phyloP scores from a whole-genome alignment of 768 basidiomycete genomes.

The Mycena venus region DNA sequence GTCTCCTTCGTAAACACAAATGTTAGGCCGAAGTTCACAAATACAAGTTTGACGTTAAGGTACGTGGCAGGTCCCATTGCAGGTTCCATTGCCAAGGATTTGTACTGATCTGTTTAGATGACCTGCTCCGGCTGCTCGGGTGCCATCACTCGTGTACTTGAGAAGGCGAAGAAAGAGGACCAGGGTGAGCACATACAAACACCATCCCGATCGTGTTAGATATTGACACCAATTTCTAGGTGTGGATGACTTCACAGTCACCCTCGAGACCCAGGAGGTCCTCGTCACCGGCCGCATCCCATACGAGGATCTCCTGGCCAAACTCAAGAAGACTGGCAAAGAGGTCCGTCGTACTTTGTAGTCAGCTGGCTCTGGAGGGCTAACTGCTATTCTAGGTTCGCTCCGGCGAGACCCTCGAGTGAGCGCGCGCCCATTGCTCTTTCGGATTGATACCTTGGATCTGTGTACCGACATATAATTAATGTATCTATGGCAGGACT shows the following conservation, averaged over 20 bases:
- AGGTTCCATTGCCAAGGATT: background rate
- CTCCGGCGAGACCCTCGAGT: conserved; percentile 63
- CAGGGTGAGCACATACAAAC: conserved; percentile 42
- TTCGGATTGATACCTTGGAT: conserved; percentile 2
- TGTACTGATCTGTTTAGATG: conserved; percentile 66
- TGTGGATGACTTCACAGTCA: conserved; percentile 70
- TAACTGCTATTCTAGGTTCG: conserved; percentile 44
- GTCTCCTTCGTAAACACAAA: background rate
- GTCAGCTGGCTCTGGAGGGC: background rate
- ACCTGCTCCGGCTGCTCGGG: conserved; percentile 89
- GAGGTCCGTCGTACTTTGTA: conserved; percentile 62
- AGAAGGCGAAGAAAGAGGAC: conserved; percentile 67
- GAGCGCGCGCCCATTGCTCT: conserved; percentile 26
- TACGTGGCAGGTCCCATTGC: conserved; percentile 43
- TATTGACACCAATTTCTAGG: conserved; percentile 49
- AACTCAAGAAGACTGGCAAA: conserved; percentile 94
- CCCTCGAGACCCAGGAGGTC: conserved; percentile 80
- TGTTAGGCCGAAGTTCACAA: conserved; percentile 49
- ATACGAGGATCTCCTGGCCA: conserved; percentile 76
- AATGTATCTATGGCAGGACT: conserved; percentile 9
- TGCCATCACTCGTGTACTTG: conserved; percentile 81
- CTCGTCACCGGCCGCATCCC: conserved; percentile 69
- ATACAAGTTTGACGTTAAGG: conserved; percentile 91
- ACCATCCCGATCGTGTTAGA: background rate
- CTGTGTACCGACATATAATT: conserved; percentile 7